These are phyloP conservation scores for Hyaloscypha finlandica DNA, from an alignment of 495 filamentous ascomycete species.

Conservation along the genomic window DNA sequence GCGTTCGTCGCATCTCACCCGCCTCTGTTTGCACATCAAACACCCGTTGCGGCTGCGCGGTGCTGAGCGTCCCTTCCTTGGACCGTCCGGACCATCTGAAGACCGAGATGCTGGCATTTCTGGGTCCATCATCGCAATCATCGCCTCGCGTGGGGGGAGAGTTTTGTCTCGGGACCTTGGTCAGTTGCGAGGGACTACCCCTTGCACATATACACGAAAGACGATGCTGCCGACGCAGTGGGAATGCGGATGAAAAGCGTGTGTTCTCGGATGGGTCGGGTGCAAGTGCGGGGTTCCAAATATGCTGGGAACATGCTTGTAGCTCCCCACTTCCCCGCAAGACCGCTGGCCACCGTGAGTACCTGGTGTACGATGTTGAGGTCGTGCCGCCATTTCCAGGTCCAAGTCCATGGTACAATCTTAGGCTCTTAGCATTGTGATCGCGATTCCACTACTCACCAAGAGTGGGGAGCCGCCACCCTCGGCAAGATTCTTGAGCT, in stretches of 20 bases:
- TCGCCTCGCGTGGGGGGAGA: neutral
- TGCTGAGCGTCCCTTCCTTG: conserved; percentile 5
- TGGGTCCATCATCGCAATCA: neutral
- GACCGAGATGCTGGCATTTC: neutral
- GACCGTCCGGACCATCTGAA: neutral
- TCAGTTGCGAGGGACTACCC: neutral
- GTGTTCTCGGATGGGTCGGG: too few species aligned
- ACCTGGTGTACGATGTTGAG: too few species aligned
- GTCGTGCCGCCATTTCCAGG: too few species aligned
- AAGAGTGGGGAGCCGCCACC: too few species aligned
- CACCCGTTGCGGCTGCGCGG: conserved; percentile 15
- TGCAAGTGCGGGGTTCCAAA: too few species aligned
- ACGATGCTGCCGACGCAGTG: neutral
- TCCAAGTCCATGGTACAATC: too few species aligned
- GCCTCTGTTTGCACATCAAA: conserved; percentile 14
- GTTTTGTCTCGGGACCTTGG: neutral
- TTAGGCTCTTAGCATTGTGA: too few species aligned
- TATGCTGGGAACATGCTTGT: too few species aligned
- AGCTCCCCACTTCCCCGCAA: too few species aligned
- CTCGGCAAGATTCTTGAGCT: too few species aligned
- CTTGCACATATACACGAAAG: neutral
- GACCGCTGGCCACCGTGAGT: too few species aligned
- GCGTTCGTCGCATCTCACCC: conserved; percentile 14
- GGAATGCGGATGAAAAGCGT: neutral
- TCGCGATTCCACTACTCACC: too few species aligned